These are phyloP conservation scores for Annulohypoxylon moriforme DNA, from an alignment of 495 filamentous ascomycete species.

Conservation along the genomic window DNA sequence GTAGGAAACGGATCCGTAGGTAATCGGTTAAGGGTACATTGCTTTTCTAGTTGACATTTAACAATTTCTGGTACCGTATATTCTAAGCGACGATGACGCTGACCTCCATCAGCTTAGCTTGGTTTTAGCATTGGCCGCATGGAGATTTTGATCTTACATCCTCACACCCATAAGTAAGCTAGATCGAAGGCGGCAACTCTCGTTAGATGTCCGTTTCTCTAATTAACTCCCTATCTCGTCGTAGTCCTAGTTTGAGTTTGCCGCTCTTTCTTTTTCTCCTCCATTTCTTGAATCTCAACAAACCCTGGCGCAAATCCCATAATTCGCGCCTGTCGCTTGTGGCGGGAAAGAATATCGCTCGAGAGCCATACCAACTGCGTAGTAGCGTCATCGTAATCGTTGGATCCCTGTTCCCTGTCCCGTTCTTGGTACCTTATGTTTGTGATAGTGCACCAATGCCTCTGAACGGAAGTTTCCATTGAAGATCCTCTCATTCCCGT, in stretches of 20 bases:
- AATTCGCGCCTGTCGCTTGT: constrained; percentile 33
- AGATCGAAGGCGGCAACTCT: neutral
- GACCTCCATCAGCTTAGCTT: constrained; percentile 4
- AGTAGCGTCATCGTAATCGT: constrained; percentile 34
- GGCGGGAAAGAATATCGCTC: constrained; percentile 38
- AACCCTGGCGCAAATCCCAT: neutral
- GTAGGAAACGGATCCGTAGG: neutral
- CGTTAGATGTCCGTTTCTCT: neutral
- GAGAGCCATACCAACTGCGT: constrained; percentile 21
- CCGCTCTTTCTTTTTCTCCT: neutral
- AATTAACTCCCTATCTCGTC: constrained; percentile 10
- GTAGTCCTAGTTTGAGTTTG: neutral
- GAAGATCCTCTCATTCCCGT: constrained; percentile 28
- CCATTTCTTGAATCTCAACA: constrained; percentile 8
- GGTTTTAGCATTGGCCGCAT: neutral
- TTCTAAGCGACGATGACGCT: constrained; percentile 1
- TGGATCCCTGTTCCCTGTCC: constrained; percentile 38
- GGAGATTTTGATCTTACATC: neutral
- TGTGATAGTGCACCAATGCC: constrained; percentile 33
- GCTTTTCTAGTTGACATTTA: neutral
- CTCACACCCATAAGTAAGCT: neutral
- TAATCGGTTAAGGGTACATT: neutral
- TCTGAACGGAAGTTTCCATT: constrained; percentile 26
- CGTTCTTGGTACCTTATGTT: constrained; percentile 29
- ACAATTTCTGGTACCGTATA: neutral